A percentile compares a stretch with the other conserved stretches of the same genome.
phyloP scores from a whole-genome alignment of 352 stramenopile genomes.

The Pythium plurisporium region DNA sequence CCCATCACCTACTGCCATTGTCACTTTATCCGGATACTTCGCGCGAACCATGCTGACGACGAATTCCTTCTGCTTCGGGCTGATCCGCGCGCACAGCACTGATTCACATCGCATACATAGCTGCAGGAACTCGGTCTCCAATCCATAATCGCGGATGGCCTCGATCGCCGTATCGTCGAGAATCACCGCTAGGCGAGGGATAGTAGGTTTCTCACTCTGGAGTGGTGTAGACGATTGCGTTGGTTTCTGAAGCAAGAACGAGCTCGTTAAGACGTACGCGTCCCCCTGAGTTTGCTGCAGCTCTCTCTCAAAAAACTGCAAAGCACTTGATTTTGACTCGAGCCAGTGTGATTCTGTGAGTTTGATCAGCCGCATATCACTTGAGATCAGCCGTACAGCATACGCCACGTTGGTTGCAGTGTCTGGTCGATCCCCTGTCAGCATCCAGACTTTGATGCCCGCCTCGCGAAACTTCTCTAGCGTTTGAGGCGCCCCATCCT shows the following conservation, averaged over 20 bases:
- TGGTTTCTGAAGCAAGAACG: background rate
- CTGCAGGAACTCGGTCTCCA: constrained; percentile 34
- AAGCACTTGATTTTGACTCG: constrained; percentile 14
- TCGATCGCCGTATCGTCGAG: constrained; percentile 79
- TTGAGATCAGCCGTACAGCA: constrained; percentile 76
- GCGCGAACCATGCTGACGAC: constrained; percentile 91
- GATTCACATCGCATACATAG: constrained; percentile 80
- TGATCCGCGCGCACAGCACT: constrained; percentile 93
- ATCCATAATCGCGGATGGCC: constrained; percentile 39
- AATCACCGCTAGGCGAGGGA: no score
- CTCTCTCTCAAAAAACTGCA: constrained; percentile 28
- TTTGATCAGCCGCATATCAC: constrained; percentile 59
- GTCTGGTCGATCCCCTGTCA: constrained; percentile 93
- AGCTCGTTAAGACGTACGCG: background rate
- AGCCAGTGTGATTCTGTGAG: constrained; percentile 30
- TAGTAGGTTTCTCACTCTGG: no score
- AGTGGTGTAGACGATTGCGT: no score
- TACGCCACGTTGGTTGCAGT: constrained; percentile 95
- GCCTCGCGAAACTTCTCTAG: constrained; percentile 77
- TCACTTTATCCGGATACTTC: constrained; percentile 78
- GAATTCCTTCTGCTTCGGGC: constrained; percentile 91
- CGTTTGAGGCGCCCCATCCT: constrained; percentile 86
- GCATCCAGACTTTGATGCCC: constrained; percentile 93
- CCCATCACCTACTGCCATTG: constrained; percentile 92
- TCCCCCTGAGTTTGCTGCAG: constrained; percentile 11